Percentiles rank a stretch among this genome's conserved stretches.
These are phyloP conservation scores for Plasmodium relictum DNA, from an alignment of 169 alveolate species.

Conservation along the genomic window DNA sequence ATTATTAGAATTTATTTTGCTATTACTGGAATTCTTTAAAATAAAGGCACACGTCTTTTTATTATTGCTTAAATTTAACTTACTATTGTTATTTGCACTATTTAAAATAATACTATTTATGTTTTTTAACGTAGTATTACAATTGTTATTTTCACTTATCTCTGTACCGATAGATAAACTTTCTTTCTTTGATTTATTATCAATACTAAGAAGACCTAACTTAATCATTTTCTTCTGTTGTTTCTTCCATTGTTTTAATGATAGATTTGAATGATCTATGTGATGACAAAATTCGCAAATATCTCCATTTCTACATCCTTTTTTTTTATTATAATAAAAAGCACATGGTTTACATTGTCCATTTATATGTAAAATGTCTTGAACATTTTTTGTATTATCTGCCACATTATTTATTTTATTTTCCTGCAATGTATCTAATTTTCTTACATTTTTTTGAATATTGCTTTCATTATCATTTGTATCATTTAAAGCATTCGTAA, in stretches of 20 bases:
- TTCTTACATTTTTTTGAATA: not conserved
- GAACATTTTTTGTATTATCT: constrained; percentile 9
- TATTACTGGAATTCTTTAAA: not conserved
- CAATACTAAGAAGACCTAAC: constrained; percentile 22
- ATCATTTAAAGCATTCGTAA: not conserved
- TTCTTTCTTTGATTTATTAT: constrained; percentile 18
- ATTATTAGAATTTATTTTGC: not conserved
- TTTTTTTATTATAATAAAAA: constrained; percentile 85
- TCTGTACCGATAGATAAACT: constrained; percentile 11
- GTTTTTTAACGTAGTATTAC: not conserved
- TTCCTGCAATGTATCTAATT: not conserved
- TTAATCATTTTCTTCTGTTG: constrained; percentile 81
- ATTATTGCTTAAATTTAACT: not conserved
- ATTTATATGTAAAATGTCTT: constrained; percentile 78
- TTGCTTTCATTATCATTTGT: not conserved
- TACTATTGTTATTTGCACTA: not conserved
- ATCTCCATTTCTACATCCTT: constrained; percentile 87
- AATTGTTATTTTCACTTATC: not conserved
- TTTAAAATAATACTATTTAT: not conserved
- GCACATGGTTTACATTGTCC: constrained; percentile 90
- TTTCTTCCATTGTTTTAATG: constrained; percentile 87
- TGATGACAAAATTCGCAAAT: constrained; percentile 87
- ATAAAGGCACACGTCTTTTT: not conserved
- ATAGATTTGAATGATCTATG: constrained; percentile 83
- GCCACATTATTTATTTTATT: not conserved